Conservation (phyloP, 495 filamentous ascomycete species). For the Penicillium crystallinum region DNA sequence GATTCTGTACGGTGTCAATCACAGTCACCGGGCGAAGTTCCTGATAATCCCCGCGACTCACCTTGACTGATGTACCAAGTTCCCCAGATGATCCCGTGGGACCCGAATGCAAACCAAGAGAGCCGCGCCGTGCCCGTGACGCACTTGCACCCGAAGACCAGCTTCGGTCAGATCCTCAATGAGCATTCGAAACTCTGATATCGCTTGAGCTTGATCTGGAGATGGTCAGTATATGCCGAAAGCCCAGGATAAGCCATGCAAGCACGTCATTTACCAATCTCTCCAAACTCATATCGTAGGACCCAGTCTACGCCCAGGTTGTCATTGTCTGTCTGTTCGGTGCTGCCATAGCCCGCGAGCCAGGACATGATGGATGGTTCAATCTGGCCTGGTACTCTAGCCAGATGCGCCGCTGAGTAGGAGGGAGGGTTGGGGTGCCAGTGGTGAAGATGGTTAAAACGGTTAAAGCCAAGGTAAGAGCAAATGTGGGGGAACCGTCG, state of each 20-base stretch:
- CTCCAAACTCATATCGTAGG: constrained; percentile 35
- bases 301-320: constrained; percentile 45
- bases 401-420: background rate
- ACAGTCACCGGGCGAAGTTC: too few species aligned
- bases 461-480: background rate
- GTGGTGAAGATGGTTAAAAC: too few species aligned
- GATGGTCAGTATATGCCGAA: constrained; percentile 9
- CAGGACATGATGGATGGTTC: constrained; percentile 19
- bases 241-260: background rate
- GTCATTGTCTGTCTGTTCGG: constrained; percentile 25
- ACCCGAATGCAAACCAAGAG: constrained; percentile 78
- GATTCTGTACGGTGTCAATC: constrained; percentile 48
- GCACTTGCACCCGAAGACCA: constrained; percentile 79
- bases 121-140: constrained; percentile 68
- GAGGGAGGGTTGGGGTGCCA: background rate
- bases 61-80: constrained; percentile 61
- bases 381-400: background rate
- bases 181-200: constrained; percentile 68
- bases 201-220: constrained; percentile 63
- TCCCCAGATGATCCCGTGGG: constrained; percentile 36
- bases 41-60: constrained; percentile 20
- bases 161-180: constrained; percentile 64
- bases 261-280: constrained; percentile 23
- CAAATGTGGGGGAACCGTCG: background rate
- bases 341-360: constrained; percentile 20